Percentiles rank a stretch among this genome's conserved stretches.
phyloP scores from a whole-genome alignment of 345 rosid species.

The Arabis alpina region DNA sequence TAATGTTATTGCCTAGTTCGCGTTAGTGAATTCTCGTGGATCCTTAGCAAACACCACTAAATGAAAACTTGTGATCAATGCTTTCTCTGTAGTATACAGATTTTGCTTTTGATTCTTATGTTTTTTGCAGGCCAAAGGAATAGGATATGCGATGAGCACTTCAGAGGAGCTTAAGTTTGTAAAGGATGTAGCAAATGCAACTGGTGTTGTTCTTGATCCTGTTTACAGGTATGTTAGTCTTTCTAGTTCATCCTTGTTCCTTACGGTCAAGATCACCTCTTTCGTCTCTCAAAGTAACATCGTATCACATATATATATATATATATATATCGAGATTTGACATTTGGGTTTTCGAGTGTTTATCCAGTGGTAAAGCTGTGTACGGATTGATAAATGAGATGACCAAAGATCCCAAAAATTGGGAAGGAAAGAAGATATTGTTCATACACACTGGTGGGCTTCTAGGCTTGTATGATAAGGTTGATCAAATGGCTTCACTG shows the following conservation, averaged over 20 bases:
- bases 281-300: not conserved
- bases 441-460: constrained; percentile 91
- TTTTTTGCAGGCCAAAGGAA: constrained; percentile 73
- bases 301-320: not conserved
- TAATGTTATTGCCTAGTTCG: not conserved
- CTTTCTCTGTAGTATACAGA: not conserved
- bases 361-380: constrained; percentile 81
- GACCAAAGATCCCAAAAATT: constrained; percentile 66
- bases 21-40: not conserved
- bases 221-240: constrained; percentile 75
- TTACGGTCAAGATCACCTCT: not conserved
- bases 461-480: constrained; percentile 81
- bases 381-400: constrained; percentile 80
- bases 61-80: not conserved
- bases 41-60: not conserved
- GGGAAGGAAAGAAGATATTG: constrained; percentile 84
- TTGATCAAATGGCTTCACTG: constrained; percentile 67
- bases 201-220: constrained; percentile 85
- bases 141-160: constrained; percentile 85
- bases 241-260: constrained; percentile 7
- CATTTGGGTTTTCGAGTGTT: constrained; percentile 8
- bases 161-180: constrained; percentile 81
- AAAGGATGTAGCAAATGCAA: constrained; percentile 73
- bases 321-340: constrained; percentile 11
- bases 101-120: not conserved